These are phyloP conservation scores for Aspergillus quadrilineatus DNA, from an alignment of 2,329 filamentous ascomycete species.

Conservation along the genomic window DNA sequence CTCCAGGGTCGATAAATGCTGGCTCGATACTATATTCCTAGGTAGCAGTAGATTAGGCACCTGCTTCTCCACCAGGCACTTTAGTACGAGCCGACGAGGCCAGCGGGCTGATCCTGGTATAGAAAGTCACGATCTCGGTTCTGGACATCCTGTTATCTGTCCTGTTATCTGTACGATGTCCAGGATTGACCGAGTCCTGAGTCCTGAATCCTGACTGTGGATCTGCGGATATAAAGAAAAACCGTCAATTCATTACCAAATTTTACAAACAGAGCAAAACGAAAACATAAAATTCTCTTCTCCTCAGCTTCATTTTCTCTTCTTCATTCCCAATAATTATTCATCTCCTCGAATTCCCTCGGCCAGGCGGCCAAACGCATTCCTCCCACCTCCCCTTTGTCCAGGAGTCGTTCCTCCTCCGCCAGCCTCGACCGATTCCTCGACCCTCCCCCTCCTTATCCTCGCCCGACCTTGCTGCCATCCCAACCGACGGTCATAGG, in stretches of 20 bases:
- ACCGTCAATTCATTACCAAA: constrained; percentile 25
- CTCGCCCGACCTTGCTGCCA: constrained; percentile 3
- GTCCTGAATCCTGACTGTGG: constrained; percentile 22
- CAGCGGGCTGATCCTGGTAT: constrained; percentile 16
- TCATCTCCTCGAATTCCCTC: constrained; percentile 2
- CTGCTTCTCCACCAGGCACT: constrained; percentile 11
- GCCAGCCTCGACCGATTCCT: constrained; percentile 16
- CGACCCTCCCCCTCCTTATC: constrained; percentile 15
- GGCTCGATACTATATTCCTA: background rate
- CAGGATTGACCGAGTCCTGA: constrained; percentile 9
- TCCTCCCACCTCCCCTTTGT: constrained; percentile 23
- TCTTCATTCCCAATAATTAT: constrained; percentile 5
- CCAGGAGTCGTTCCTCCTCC: constrained; percentile 20
- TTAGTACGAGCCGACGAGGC: constrained; percentile 3
- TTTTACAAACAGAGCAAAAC: constrained; percentile 38
- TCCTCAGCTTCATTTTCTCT: constrained; percentile 23
- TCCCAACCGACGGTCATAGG: constrained; percentile 5
- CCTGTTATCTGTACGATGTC: background rate
- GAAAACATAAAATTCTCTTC: constrained; percentile 35
- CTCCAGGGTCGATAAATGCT: background rate
- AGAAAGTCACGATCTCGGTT: background rate
- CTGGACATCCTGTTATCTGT: background rate
- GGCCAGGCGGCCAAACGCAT: constrained; percentile 14
- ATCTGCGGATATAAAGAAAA: constrained; percentile 33
- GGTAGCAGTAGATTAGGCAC: constrained; percentile 4